Evolutionary conservation across 768 basidiomycete species (phyloP).

Genomic region (Mycena pura): DNA sequence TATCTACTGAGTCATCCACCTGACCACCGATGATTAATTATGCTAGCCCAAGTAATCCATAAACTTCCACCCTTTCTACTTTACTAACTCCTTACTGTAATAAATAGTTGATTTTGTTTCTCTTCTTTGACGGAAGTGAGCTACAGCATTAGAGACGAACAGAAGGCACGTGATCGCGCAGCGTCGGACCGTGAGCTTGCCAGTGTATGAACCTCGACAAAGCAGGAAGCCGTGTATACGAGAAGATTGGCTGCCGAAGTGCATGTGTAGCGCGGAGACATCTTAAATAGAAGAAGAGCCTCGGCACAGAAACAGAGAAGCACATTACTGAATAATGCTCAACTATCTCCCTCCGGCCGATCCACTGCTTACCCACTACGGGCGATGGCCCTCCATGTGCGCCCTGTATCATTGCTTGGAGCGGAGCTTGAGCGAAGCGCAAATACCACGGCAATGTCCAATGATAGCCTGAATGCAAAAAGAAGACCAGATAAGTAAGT

Average conservation of each 20-base stretch:
- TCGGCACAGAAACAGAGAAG: background rate
- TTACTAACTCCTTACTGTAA: too few relatives aligned
- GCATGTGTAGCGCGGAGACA: background rate
- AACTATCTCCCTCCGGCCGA: background rate
- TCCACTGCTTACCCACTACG: background rate
- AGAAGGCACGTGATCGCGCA: too few relatives aligned
- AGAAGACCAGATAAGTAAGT: background rate
- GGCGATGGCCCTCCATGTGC: background rate
- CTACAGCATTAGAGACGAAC: too few relatives aligned
- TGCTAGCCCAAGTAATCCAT: too few relatives aligned
- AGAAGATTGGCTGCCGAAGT: background rate
- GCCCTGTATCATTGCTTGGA: background rate
- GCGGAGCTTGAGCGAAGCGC: slow-evolving; percentile 7
- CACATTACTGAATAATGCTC: background rate
- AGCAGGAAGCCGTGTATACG: background rate
- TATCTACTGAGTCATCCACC: too few relatives aligned
- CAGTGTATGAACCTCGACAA: background rate
- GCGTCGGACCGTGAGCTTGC: too few relatives aligned
- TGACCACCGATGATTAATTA: too few relatives aligned
- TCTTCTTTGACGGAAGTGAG: too few relatives aligned
- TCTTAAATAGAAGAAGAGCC: background rate
- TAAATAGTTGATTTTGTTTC: too few relatives aligned
- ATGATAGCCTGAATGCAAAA: background rate
- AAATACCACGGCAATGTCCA: slow-evolving; percentile 3
- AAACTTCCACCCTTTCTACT: too few relatives aligned